Percentiles rank a stretch among this genome's conserved stretches.
phyloP scores from a whole-genome alignment of 495 filamentous ascomycete species.

The Penicillium nucicola region DNA sequence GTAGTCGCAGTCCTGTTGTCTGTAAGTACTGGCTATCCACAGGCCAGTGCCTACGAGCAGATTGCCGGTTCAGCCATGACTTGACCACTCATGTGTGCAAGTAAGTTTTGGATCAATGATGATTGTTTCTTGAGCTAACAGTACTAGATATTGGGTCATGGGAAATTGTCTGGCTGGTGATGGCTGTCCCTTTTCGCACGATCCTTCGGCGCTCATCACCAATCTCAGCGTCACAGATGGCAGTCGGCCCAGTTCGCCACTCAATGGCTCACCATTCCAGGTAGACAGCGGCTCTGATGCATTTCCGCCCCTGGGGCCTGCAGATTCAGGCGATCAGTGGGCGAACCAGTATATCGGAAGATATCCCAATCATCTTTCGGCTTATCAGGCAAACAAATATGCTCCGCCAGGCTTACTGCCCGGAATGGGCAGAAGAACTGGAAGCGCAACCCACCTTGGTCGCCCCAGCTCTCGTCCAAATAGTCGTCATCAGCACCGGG shows the following conservation, averaged over 20 bases:
- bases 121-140: neutral
- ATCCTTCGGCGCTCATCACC: constrained; percentile 77
- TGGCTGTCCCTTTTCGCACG: constrained; percentile 96
- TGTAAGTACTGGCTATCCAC: constrained; percentile 96
- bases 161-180: constrained; percentile 94
- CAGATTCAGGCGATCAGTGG: constrained; percentile 55
- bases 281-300: constrained; percentile 71
- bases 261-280: constrained; percentile 58
- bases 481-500: constrained; percentile 78
- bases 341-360: constrained; percentile 43
- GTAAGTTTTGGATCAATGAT: constrained; percentile 52
- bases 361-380: constrained; percentile 34
- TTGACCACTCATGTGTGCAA: constrained; percentile 96
- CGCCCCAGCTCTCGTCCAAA: constrained; percentile 79
- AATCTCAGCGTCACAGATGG: constrained; percentile 62
- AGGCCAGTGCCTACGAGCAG: constrained; percentile 87
- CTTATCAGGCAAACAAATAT: constrained; percentile 23
- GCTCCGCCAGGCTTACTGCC: constrained; percentile 27
- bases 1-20: constrained; percentile 75
- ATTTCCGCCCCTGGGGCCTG: constrained; percentile 76
- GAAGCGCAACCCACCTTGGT: constrained; percentile 37
- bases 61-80: constrained; percentile 97
- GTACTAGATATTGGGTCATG: constrained; percentile 84
- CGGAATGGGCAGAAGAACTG: constrained; percentile 50
- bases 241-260: constrained; percentile 38